phyloP scores from a whole-genome alignment of 2,329 filamentous ascomycete genomes.

The Diaporthe amygdali region DNA sequence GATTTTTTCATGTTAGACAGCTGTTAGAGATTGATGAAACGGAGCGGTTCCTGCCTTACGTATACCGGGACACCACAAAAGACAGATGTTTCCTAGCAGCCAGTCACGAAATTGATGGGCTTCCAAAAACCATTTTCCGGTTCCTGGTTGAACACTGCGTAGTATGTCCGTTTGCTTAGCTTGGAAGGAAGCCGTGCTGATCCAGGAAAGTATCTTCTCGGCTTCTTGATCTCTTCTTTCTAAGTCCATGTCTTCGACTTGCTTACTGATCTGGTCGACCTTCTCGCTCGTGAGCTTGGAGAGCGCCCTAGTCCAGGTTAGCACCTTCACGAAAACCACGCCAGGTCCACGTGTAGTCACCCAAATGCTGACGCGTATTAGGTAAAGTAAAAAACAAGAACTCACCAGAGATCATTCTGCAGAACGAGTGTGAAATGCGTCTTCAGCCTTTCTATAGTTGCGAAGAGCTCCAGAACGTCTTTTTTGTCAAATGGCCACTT shows the following conservation, averaged over 20 bases:
- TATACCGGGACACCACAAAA: background rate
- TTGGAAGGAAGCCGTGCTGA: background rate
- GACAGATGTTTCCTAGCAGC: background rate
- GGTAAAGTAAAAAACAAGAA: background rate
- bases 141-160: background rate
- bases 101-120: background rate
- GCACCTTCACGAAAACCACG: background rate
- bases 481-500: constrained; percentile 14
- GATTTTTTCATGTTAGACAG: background rate
- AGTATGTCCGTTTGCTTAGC: background rate
- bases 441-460: background rate
- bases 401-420: background rate
- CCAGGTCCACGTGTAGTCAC: background rate
- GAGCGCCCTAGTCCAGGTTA: background rate
- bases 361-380: too few species aligned
- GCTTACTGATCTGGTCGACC: background rate
- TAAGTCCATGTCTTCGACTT: background rate
- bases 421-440: background rate
- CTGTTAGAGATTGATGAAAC: background rate
- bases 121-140: background rate
- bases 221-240: background rate
- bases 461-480: background rate
- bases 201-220: background rate
- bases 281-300: background rate
- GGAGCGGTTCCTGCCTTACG: background rate